Evolutionary conservation across 192 early-diverging fungal genomes (phyloP).

Genomic region (Powellomyces hirtus): DNA sequence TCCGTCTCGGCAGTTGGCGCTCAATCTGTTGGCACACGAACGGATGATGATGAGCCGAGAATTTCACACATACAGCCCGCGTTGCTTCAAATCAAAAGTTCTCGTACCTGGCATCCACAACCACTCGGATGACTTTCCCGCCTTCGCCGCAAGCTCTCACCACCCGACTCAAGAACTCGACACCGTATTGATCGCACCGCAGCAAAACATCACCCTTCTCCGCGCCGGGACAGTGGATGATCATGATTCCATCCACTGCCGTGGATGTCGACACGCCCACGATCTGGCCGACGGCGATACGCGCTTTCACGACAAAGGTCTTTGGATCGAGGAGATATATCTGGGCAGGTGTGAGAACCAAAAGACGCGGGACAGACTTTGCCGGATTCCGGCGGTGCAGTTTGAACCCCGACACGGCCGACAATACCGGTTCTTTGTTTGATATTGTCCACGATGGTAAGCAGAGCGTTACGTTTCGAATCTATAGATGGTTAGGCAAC

Average conservation of each 20-base stretch:
- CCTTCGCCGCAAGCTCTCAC: no score
- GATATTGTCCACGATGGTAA: neutral
- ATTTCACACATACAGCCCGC: no score
- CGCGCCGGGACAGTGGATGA: neutral
- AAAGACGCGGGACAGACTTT: neutral
- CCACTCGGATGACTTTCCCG: no score
- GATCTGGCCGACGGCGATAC: neutral
- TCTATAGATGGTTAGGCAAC: no score
- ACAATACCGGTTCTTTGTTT: neutral
- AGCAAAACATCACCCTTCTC: slow-evolving; percentile 17
- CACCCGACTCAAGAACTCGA: no score
- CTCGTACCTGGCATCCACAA: no score
- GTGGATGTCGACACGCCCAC: neutral
- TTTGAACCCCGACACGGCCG: slow-evolving; percentile 4
- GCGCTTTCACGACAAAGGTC: neutral
- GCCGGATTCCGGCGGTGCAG: slow-evolving; percentile 11
- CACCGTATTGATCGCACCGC: no score
- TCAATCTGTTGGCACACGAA: no score
- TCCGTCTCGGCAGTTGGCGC: no score
- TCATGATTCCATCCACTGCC: neutral
- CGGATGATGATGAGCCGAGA: no score
- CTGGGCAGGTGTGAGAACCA: neutral
- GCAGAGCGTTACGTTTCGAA: no score
- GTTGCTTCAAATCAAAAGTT: no score
- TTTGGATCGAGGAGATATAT: slow-evolving; percentile 4